phyloP scores from a whole-genome alignment of 176 grass and related monocot species.

The Dendrocalamus sinicus region DNA sequence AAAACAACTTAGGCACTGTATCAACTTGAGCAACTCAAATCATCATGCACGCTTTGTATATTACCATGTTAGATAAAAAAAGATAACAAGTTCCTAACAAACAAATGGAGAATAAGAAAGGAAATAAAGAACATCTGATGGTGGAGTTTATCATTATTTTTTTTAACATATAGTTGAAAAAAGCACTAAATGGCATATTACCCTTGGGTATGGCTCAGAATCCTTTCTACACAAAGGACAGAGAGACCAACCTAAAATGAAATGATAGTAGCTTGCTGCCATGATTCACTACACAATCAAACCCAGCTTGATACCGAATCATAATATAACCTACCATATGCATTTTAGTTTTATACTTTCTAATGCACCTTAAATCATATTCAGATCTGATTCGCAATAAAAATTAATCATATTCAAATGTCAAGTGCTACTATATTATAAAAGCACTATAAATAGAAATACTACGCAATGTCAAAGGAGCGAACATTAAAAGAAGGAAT shows the following conservation, averaged over 20 bases:
- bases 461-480: neutral
- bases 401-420: neutral
- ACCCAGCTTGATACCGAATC: neutral
- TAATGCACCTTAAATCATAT: neutral
- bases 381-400: neutral
- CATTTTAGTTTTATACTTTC: neutral
- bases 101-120: slow-evolving; percentile 8
- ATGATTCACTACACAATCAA: neutral
- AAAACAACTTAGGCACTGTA: neutral
- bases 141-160: neutral
- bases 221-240: neutral
- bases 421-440: no score
- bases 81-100: neutral
- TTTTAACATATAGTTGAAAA: neutral
- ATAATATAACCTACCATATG: neutral
- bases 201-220: neutral
- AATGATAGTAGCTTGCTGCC: neutral
- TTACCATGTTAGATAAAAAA: neutral
- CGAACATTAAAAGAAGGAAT: neutral
- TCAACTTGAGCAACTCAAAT: slow-evolving; percentile 35
- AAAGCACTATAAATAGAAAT: neutral
- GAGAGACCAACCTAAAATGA: neutral
- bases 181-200: neutral
- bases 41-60: neutral
- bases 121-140: neutral